Evolutionary conservation across 2,329 filamentous ascomycete species (phyloP).

Genomic region (Curvularia sp.): DNA sequence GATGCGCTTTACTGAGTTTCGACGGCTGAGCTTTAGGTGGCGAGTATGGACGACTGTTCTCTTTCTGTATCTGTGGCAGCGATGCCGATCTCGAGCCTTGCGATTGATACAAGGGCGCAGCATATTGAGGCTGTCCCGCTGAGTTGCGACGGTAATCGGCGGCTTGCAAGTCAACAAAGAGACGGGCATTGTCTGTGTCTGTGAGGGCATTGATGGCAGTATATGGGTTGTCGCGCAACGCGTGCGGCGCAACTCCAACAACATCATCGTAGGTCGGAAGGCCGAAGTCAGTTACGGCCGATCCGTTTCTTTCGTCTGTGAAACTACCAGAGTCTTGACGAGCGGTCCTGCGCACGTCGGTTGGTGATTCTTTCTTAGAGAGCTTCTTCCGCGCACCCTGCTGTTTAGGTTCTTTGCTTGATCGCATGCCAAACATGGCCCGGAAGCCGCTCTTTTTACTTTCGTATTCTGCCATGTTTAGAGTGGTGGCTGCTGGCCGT

Average conservation of each 20-base stretch:
- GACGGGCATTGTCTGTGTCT: slow-evolving; percentile 4
- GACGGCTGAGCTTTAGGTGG: slow-evolving; percentile 22
- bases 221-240: slow-evolving; percentile 30
- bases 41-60: slow-evolving; percentile 7
- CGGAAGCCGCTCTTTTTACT: slow-evolving; percentile 32
- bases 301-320: slow-evolving; percentile 26
- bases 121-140: slow-evolving; percentile 34
- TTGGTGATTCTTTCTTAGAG: slow-evolving; percentile 31
- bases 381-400: slow-evolving; percentile 30
- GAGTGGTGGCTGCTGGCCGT: background rate
- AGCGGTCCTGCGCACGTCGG: slow-evolving; percentile 17
- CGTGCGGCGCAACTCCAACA: slow-evolving; percentile 12
- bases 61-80: slow-evolving; percentile 22
- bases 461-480: slow-evolving; percentile 27
- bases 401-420: slow-evolving; percentile 24
- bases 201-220: slow-evolving; percentile 17
- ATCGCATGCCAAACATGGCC: slow-evolving; percentile 32
- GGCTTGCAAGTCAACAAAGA: slow-evolving; percentile 9
- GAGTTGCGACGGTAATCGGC: slow-evolving; percentile 37
- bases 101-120: slow-evolving; percentile 27
- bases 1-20: slow-evolving; percentile 34
- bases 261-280: slow-evolving; percentile 24
- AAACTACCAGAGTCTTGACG: slow-evolving; percentile 39
- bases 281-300: slow-evolving; percentile 11
- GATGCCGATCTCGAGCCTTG: slow-evolving; percentile 26